Conservation (phyloP, 108 stramenopile species). For the Skeletonema tropicum region DNA sequence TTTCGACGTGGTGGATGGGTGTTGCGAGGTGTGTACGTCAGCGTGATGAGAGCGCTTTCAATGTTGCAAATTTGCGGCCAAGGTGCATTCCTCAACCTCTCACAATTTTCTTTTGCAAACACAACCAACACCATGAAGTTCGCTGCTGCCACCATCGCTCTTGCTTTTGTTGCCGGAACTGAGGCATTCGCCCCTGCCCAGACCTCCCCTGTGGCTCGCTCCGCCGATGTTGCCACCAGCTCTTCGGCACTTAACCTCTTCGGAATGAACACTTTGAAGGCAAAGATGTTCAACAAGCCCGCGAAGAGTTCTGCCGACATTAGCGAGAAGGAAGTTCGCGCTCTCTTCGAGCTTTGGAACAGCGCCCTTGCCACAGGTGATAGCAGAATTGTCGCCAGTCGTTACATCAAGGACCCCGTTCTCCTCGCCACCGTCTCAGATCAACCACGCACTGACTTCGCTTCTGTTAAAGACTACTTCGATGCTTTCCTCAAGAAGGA, state of each 20-base stretch:
- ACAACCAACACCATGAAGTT: background rate
- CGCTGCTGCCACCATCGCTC: background rate
- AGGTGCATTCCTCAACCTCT: background rate
- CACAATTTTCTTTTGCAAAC: background rate
- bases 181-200: constrained; percentile 3
- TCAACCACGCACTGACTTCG: constrained; percentile 58
- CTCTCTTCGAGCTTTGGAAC: constrained; percentile 64
- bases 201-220: background rate
- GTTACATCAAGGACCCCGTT: constrained; percentile 55
- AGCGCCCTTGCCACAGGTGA: constrained; percentile 66
- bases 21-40: background rate
- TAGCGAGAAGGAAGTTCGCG: constrained; percentile 54
- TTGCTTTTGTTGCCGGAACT: background rate
- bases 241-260: background rate
- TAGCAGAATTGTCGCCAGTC: constrained; percentile 56
- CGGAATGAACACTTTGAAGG: constrained; percentile 1
- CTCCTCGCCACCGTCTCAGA: constrained; percentile 68
- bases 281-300: background rate
- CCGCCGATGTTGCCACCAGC: background rate
- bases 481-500: constrained; percentile 59
- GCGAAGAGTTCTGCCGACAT: constrained; percentile 11
- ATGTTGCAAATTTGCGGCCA: too few relatives aligned
- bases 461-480: constrained; percentile 70
- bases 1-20: background rate
- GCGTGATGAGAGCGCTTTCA: background rate